Conservation (phyloP, 176 grass and related monocot genomes). For the Musa schizocarpa region DNA sequence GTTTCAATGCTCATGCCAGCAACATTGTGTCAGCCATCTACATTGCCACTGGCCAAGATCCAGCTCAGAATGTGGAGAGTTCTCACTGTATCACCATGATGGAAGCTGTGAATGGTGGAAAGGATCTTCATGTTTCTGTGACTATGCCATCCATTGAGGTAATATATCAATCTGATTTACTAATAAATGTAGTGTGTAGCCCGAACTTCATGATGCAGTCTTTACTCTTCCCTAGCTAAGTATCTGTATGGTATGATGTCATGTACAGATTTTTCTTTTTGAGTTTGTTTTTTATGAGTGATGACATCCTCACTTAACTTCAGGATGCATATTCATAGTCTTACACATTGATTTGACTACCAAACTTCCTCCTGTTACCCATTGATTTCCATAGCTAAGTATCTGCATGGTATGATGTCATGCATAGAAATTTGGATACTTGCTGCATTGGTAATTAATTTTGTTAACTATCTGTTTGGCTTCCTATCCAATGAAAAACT, state of each 20-base stretch:
- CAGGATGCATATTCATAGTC: no score
- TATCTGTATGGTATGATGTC: no score
- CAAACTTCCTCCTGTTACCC: no score
- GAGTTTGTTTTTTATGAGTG: neutral
- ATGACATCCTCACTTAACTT: no score
- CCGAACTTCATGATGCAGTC: neutral
- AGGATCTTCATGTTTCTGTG: slow-evolving; percentile 10
- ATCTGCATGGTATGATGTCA: no score
- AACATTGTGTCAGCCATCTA: neutral
- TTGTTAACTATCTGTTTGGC: no score
- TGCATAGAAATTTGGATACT: no score
- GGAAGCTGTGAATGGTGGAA: slow-evolving; percentile 4
- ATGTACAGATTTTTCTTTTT: neutral
- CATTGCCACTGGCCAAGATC: slow-evolving; percentile 16
- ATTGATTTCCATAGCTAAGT: no score
- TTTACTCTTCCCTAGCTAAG: neutral
- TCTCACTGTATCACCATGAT: slow-evolving; percentile 12
- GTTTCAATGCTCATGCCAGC: slow-evolving; percentile 15
- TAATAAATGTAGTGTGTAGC: neutral
- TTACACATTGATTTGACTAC: no score
- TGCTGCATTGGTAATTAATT: no score
- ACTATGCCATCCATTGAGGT: slow-evolving; percentile 14
- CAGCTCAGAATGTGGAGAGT: slow-evolving; percentile 4
- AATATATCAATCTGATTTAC: neutral
- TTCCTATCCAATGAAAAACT: no score